Evolutionary conservation across 1,284 basidiomycete species (phyloP).

Genomic region (Laetiporus sulphureus): DNA sequence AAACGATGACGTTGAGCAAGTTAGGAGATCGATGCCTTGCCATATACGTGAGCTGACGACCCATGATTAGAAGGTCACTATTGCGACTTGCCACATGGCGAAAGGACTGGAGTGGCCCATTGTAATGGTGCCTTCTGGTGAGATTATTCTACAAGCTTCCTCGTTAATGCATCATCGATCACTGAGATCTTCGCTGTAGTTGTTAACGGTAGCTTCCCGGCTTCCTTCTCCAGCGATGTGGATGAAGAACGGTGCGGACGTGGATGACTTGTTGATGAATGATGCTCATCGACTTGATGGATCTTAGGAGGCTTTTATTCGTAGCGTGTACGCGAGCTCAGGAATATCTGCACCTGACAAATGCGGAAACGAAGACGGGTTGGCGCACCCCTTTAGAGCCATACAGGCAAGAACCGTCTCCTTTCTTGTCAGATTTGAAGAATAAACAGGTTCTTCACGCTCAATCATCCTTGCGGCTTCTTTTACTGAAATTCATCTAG

Average conservation of each 20-base stretch:
- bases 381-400: constrained; percentile 34
- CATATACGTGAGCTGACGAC: neutral
- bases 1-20: no score
- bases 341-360: constrained; percentile 62
- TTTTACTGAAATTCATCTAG: neutral
- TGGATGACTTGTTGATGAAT: neutral
- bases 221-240: constrained; percentile 69
- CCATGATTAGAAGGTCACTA: constrained; percentile 78
- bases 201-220: constrained; percentile 76
- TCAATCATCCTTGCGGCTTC: neutral
- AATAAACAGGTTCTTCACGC: constrained; percentile 32
- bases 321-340: constrained; percentile 91
- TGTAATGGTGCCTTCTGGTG: constrained; percentile 69
- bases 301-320: constrained; percentile 79
- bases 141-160: no score
- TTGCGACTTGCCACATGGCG: constrained; percentile 85
- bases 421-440: constrained; percentile 27
- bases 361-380: constrained; percentile 49
- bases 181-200: constrained; percentile 44
- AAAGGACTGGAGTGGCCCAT: constrained; percentile 94
- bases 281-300: no score
- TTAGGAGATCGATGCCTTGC: no score
- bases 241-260: constrained; percentile 89
- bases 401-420: constrained; percentile 43
- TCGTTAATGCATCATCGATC: no score